These are phyloP conservation scores for Microstroma glucosiphilum DNA, from an alignment of 1,284 basidiomycete genomes.

Conservation along the genomic window DNA sequence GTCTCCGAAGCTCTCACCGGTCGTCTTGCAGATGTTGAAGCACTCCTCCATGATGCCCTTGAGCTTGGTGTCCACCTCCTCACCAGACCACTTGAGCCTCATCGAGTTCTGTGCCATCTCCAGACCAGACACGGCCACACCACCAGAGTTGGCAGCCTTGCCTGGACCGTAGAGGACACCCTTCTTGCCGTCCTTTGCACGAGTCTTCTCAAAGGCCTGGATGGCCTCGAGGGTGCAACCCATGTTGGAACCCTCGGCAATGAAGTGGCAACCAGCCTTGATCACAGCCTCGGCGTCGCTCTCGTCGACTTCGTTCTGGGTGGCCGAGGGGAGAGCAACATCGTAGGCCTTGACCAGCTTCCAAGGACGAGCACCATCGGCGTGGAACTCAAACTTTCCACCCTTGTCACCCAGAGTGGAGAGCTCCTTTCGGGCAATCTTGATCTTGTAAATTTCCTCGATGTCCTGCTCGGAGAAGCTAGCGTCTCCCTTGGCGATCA, in stretches of 20 bases:
- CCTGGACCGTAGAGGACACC: constrained; percentile 38
- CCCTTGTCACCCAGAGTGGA: constrained; percentile 22
- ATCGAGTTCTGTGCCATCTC: constrained; percentile 68
- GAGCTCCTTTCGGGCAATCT: constrained; percentile 61
- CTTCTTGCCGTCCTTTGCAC: constrained; percentile 53
- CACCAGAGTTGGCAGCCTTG: constrained; percentile 44
- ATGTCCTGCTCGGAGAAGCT: constrained; percentile 54
- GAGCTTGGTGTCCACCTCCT: constrained; percentile 67
- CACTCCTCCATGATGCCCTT: constrained; percentile 70
- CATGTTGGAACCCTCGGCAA: constrained; percentile 69
- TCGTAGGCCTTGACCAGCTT: constrained; percentile 62
- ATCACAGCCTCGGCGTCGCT: constrained; percentile 68
- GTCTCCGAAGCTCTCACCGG: constrained; percentile 53
- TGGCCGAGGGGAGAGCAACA: constrained; percentile 69
- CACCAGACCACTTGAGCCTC: constrained; percentile 62
- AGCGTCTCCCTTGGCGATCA: constrained; percentile 57
- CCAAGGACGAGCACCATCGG: constrained; percentile 62
- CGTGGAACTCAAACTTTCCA: constrained; percentile 28
- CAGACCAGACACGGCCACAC: constrained; percentile 61
- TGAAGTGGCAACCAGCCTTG: constrained; percentile 65
- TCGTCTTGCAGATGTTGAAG: constrained; percentile 61
- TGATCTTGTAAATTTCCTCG: constrained; percentile 55
- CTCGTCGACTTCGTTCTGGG: constrained; percentile 69
- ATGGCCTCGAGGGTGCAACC: constrained; percentile 59
- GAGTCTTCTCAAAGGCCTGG: constrained; percentile 65